phyloP scores from a whole-genome alignment of 1,139 yeast species.

The Eremothecium gossypii region DNA sequence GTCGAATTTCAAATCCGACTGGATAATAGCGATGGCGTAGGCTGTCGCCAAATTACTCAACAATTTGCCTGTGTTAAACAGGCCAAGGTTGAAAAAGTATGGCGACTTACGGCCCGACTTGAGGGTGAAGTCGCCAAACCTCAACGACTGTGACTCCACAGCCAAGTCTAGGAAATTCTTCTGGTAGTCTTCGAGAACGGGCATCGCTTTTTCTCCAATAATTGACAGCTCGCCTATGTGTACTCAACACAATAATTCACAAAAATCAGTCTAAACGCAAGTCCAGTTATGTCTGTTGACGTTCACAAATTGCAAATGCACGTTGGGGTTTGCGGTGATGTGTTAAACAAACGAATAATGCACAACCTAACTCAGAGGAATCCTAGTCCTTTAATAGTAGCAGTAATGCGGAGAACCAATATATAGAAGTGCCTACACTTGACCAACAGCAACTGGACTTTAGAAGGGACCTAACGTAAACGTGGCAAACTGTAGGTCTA shows the following conservation, averaged over 20 bases:
- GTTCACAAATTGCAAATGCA: too few species aligned
- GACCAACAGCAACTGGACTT: not conserved
- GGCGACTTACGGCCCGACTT: slow-evolving; percentile 94
- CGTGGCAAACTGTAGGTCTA: too few species aligned
- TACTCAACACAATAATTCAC: not conserved
- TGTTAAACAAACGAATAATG: too few species aligned
- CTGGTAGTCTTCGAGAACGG: slow-evolving; percentile 42
- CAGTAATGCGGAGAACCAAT: too few species aligned
- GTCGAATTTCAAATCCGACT: slow-evolving; percentile 75
- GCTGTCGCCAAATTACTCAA: slow-evolving; percentile 75
- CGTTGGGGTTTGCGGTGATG: too few species aligned
- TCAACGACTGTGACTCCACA: slow-evolving; percentile 67
- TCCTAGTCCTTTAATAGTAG: too few species aligned
- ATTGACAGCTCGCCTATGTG: not conserved
- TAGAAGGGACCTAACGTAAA: not conserved
- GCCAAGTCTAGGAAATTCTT: slow-evolving; percentile 71
- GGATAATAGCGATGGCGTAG: slow-evolving; percentile 80
- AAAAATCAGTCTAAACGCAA: not conserved
- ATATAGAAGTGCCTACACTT: not conserved
- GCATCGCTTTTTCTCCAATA: slow-evolving; percentile 10
- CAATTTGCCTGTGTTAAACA: slow-evolving; percentile 72
- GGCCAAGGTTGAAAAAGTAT: slow-evolving; percentile 89
- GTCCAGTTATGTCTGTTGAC: not conserved
- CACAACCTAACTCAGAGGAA: too few species aligned
- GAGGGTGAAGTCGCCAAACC: slow-evolving; percentile 80